Evolutionary conservation across 176 grass and related monocot species (phyloP), one percentile per base, ranked within the genome.

Genomic region (Cenchrus fungigraminus): DNA sequence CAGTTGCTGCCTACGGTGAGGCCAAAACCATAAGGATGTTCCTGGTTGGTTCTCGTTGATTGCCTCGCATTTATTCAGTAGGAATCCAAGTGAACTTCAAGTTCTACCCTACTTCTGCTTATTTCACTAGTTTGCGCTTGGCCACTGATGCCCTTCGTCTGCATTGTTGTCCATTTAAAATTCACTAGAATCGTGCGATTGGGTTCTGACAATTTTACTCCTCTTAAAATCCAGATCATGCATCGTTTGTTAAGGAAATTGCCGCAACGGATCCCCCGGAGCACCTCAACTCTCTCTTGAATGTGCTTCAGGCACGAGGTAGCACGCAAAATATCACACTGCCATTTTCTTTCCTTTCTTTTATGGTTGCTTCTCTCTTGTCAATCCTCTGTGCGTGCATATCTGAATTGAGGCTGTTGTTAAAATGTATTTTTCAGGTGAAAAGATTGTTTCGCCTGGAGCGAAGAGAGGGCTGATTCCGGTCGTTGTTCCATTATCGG

Each of bases 301-400:
- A 90, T 79, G 91, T 98, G 64, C 97, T 98, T 57, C 93, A 94
- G 12, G 82, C 89, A 74, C 88, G 88, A 92, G 97, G 97, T 98
- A 89, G 0, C 16, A 5, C 73, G 86, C 19, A 16, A 40, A 9
- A 52, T 53, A 15, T 9, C 11, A 3, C 45, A 51, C n/a, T 25
- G 9, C 19, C 9, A 28, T 67, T 28, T 20, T 22, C 16, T 20
- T 5, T 19, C 37, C 16, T 20, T 5, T 19, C 37, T 4, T 40
- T 68, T 50, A 0, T 62, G 14, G 15, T 71, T 46, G 25, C 11
- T 72, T 57, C 50, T 0, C 47, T 58, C 3, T 4, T 40, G 37
- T 40, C 0, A 4, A 40, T 40, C 42, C 5, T 77, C 8, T 42
- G 10, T 57, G 8, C 28, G 5, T 65, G 16, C 37, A 40, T 3